Conservation (phyloP, 495 filamentous ascomycete species). For the Penicillium paxilli region DNA sequence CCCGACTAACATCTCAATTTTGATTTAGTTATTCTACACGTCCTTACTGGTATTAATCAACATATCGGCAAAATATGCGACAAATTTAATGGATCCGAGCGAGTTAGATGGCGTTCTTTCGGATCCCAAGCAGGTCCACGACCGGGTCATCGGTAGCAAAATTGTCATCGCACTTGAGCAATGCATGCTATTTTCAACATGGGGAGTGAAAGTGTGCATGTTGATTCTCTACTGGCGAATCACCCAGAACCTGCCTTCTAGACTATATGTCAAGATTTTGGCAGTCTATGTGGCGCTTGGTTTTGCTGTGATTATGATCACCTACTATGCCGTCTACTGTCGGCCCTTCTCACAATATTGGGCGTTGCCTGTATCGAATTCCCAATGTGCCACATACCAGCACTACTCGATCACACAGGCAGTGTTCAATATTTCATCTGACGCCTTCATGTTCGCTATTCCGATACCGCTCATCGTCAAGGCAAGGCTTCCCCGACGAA, state of each 20-base stretch:
- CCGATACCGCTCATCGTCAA: slow-evolving; percentile 61
- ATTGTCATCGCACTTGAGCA: slow-evolving; percentile 53
- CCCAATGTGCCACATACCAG: slow-evolving; percentile 37
- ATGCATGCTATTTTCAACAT: slow-evolving; percentile 52
- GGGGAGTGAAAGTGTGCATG: slow-evolving; percentile 52
- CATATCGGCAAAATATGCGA: slow-evolving; percentile 54
- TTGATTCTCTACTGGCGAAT: slow-evolving; percentile 49
- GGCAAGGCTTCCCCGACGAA: slow-evolving; percentile 46
- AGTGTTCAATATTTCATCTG: slow-evolving; percentile 67
- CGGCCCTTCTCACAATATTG: slow-evolving; percentile 62
- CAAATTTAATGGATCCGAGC: slow-evolving; percentile 59
- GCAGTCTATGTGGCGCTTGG: slow-evolving; percentile 53
- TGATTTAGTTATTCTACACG: slow-evolving; percentile 51
- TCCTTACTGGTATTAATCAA: slow-evolving; percentile 56
- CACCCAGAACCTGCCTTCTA: slow-evolving; percentile 38
- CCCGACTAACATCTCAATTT: neutral
- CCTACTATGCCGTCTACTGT: slow-evolving; percentile 65
- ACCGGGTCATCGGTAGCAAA: slow-evolving; percentile 51
- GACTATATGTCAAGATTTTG: slow-evolving; percentile 53
- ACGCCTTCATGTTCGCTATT: slow-evolving; percentile 60
- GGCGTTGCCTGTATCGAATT: slow-evolving; percentile 45
- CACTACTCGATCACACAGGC: slow-evolving; percentile 65
- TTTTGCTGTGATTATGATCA: slow-evolving; percentile 59
- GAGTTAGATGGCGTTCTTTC: slow-evolving; percentile 46
- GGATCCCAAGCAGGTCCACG: slow-evolving; percentile 38